phyloP scores from a whole-genome alignment of 2,329 filamentous ascomycete genomes.

The Fusarium tjaetaba region DNA sequence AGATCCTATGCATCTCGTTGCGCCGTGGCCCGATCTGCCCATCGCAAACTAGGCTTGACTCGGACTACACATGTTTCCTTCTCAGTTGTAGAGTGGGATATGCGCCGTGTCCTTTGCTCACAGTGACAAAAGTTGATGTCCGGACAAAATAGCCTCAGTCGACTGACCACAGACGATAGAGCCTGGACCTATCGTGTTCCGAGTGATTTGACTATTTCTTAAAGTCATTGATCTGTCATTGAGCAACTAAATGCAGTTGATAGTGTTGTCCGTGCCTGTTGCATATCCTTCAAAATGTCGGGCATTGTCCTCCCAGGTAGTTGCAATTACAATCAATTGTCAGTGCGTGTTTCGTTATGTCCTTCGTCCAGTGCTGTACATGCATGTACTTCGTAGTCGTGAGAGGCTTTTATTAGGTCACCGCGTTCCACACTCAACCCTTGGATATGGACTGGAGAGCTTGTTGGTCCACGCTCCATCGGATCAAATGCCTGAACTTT shows the following conservation, averaged over 20 bases:
- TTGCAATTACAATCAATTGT: neutral
- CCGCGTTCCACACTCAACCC: neutral
- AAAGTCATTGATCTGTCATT: conserved; percentile 21
- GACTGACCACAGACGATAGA: neutral
- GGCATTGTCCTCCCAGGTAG: neutral
- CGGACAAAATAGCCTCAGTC: neutral
- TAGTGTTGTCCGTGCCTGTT: neutral
- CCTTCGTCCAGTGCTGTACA: neutral
- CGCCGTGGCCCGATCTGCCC: neutral
- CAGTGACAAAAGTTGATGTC: neutral
- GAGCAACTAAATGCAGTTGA: neutral
- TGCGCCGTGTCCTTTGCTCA: neutral
- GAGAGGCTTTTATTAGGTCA: neutral
- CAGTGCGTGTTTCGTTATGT: neutral
- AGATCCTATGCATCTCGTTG: neutral
- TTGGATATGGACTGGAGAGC: neutral
- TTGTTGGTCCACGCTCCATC: neutral
- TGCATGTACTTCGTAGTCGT: neutral
- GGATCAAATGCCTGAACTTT: neutral
- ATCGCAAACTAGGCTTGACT: neutral
- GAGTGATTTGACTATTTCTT: neutral
- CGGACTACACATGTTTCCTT: neutral
- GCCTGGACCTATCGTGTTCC: neutral
- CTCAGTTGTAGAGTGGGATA: neutral
- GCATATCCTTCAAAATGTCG: neutral